Percentiles rank a stretch among this genome's conserved stretches.
These are phyloP conservation scores for Venturia asperata DNA, from an alignment of 2,329 filamentous ascomycete genomes.

Conservation along the genomic window DNA sequence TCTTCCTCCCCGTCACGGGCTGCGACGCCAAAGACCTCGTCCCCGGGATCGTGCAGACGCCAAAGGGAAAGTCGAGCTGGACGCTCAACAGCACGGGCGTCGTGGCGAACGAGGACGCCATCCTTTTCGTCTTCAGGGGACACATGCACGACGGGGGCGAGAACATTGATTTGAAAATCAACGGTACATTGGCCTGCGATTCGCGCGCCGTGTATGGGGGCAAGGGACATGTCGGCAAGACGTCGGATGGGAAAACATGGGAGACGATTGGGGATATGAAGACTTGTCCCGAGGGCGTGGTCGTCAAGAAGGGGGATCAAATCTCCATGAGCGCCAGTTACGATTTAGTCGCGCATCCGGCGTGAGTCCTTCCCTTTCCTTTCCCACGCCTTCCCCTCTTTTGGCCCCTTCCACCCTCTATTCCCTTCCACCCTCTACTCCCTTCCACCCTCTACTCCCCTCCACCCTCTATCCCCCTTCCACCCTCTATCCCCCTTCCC, in stretches of 20 bases:
- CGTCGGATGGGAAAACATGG: conserved; percentile 4
- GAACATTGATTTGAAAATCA: conserved; percentile 4
- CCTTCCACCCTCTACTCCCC: too few relatives aligned
- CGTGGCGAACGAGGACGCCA: conserved; percentile 14
- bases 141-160: conserved; percentile 18
- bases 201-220: conserved; percentile 17
- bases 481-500: background rate
- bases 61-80: conserved; percentile 6
- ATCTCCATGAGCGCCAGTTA: conserved; percentile 13
- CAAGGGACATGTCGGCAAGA: background rate
- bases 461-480: too few relatives aligned
- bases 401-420: too few relatives aligned
- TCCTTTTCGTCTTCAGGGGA: conserved; percentile 9
- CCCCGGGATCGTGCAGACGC: conserved; percentile 6
- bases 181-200: conserved; percentile 14
- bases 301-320: conserved; percentile 18
- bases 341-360: conserved; percentile 17
- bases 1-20: conserved; percentile 14
- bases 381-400: too few relatives aligned
- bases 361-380: conserved; percentile 4
- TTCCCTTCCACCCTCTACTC: too few relatives aligned
- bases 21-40: background rate
- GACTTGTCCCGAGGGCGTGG: conserved; percentile 9
- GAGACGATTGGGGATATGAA: conserved; percentile 16
- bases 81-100: conserved; percentile 3